Evolutionary conservation across 768 basidiomycete species (phyloP).

Genomic region (Russula foetens): DNA sequence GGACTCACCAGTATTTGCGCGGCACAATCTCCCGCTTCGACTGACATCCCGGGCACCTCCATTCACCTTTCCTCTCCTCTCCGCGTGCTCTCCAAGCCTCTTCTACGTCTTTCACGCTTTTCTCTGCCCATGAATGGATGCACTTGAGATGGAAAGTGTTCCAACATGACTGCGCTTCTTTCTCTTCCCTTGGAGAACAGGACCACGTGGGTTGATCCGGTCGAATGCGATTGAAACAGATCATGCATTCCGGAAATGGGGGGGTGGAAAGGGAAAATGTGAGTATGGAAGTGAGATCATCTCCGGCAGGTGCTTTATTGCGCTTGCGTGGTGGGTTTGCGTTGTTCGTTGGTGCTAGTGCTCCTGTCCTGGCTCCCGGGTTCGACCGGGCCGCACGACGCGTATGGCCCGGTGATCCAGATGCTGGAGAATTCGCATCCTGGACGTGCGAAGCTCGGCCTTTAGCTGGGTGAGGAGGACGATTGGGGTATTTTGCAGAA

Average conservation of each 20-base stretch:
- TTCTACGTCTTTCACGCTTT: slow-evolving; percentile 63
- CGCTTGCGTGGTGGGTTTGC: background rate
- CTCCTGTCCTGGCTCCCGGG: background rate
- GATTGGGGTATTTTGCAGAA: background rate
- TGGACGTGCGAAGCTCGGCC: background rate
- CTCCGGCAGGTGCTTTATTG: slow-evolving; percentile 23
- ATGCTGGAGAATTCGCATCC: background rate
- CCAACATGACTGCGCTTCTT: slow-evolving; percentile 66
- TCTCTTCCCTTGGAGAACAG: slow-evolving; percentile 47
- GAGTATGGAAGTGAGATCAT: slow-evolving; percentile 71
- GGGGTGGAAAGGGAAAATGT: slow-evolving; percentile 56
- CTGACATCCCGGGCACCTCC: slow-evolving; percentile 95
- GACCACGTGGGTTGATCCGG: slow-evolving; percentile 84
- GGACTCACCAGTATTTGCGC: slow-evolving; percentile 53
- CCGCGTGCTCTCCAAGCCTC: slow-evolving; percentile 71
- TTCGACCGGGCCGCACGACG: slow-evolving; percentile 11
- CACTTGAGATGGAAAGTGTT: slow-evolving; percentile 88
- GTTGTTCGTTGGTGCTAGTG: background rate
- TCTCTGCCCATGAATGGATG: slow-evolving; percentile 79
- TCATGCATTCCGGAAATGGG: slow-evolving; percentile 73
- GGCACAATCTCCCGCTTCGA: slow-evolving; percentile 63
- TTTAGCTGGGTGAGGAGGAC: background rate
- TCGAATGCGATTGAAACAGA: slow-evolving; percentile 74
- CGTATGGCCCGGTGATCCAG: background rate
- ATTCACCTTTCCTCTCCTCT: slow-evolving; percentile 62